Conservation (phyloP, 768 basidiomycete genomes). For the Amanita pseudoporphyria region DNA sequence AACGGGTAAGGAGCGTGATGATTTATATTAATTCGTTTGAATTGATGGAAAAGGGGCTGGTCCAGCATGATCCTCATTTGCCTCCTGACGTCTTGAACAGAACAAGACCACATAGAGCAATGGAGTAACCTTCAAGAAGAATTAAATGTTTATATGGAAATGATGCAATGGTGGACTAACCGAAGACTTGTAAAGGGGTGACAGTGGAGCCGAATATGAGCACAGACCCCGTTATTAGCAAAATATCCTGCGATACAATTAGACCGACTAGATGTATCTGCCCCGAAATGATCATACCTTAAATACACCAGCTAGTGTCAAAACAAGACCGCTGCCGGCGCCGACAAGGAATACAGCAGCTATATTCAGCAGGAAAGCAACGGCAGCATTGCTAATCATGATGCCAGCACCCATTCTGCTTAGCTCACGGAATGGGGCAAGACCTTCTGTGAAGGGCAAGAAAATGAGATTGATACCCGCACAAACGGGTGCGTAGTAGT, state of each 20-base stretch:
- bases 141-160: background rate
- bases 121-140: constrained; percentile 62
- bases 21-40: background rate
- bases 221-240: constrained; percentile 88
- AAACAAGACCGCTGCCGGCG: constrained; percentile 76
- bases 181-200: constrained; percentile 78
- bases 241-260: constrained; percentile 58
- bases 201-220: constrained; percentile 74
- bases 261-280: background rate
- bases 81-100: constrained; percentile 72
- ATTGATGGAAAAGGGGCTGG: background rate
- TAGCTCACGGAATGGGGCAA: constrained; percentile 75
- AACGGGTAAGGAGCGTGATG: background rate
- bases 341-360: constrained; percentile 93
- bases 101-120: constrained; percentile 78
- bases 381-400: constrained; percentile 72
- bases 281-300: constrained; percentile 41
- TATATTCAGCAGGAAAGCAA: constrained; percentile 86
- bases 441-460: constrained; percentile 88
- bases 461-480: constrained; percentile 79
- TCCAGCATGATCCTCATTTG: constrained; percentile 28
- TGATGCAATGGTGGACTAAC: constrained; percentile 23
- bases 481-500: constrained; percentile 96
- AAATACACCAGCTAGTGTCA: constrained; percentile 91
- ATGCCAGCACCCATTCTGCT: constrained; percentile 55